Conservation (phyloP, 2,329 filamentous ascomycete species). For the Cladorrhinum sp. region DNA sequence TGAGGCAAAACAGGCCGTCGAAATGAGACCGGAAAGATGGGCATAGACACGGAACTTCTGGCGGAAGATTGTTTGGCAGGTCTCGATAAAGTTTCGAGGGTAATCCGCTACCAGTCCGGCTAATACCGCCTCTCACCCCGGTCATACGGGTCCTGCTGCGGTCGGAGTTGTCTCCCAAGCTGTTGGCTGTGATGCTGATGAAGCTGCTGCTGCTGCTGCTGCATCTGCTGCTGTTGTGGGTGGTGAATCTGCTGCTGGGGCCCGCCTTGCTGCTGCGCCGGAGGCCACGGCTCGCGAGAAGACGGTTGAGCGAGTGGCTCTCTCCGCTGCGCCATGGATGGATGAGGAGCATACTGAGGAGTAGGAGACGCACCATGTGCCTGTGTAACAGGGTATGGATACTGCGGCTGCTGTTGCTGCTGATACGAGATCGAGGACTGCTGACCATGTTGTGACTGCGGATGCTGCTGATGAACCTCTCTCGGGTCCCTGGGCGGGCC, state of each 20-base stretch:
- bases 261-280: background rate
- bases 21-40: no score
- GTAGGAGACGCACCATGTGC: conserved; percentile 49
- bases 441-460: conserved; percentile 34
- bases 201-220: background rate
- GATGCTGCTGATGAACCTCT: conserved; percentile 22
- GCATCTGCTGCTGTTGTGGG: background rate
- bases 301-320: background rate
- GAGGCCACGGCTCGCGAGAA: background rate
- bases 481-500: background rate
- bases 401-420: conserved; percentile 15
- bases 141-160: conserved; percentile 7
- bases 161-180: background rate
- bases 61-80: no score
- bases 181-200: background rate
- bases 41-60: no score
- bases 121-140: background rate
- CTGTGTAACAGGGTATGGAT: conserved; percentile 42
- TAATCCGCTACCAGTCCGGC: background rate
- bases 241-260: background rate
- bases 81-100: no score
- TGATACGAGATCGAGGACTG: conserved; percentile 32
- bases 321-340: conserved; percentile 14
- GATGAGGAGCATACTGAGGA: conserved; percentile 53
- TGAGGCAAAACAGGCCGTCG: no score